phyloP scores from a whole-genome alignment of 2,329 filamentous ascomycete species.

The Seiridium unicorne region DNA sequence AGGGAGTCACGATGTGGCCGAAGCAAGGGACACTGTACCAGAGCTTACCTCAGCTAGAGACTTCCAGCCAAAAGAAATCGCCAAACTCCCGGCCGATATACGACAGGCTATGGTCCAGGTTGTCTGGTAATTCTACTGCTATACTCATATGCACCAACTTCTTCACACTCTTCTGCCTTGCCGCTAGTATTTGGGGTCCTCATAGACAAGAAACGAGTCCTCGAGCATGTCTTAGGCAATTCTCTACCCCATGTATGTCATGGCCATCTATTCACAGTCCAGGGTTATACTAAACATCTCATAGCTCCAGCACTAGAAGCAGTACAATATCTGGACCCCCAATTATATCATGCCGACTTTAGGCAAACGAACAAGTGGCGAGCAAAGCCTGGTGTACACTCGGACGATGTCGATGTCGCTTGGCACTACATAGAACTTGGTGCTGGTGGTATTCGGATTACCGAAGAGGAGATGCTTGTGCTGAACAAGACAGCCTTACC shows the following conservation, averaged over 20 bases:
- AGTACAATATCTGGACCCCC: neutral
- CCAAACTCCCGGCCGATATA: neutral
- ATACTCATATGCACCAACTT: neutral
- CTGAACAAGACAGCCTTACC: neutral
- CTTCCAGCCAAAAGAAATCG: neutral
- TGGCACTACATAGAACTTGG: neutral
- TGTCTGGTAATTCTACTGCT: neutral
- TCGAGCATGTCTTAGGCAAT: neutral
- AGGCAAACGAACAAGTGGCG: neutral
- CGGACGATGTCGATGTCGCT: neutral
- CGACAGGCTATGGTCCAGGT: neutral
- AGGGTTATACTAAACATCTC: neutral
- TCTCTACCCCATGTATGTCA: neutral
- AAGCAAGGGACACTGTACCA: neutral
- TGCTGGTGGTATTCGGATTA: neutral
- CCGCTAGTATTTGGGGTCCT: neutral
- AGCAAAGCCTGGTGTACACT: neutral
- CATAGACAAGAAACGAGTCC: neutral
- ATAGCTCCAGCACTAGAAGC: neutral
- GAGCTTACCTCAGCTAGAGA: neutral
- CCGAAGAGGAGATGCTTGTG: neutral
- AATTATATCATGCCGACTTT: neutral
- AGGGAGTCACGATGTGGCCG: neutral
- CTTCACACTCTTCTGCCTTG: neutral
- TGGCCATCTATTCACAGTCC: neutral